Conservation (phyloP, 768 basidiomycete genomes). For the Suillus spraguei region DNA sequence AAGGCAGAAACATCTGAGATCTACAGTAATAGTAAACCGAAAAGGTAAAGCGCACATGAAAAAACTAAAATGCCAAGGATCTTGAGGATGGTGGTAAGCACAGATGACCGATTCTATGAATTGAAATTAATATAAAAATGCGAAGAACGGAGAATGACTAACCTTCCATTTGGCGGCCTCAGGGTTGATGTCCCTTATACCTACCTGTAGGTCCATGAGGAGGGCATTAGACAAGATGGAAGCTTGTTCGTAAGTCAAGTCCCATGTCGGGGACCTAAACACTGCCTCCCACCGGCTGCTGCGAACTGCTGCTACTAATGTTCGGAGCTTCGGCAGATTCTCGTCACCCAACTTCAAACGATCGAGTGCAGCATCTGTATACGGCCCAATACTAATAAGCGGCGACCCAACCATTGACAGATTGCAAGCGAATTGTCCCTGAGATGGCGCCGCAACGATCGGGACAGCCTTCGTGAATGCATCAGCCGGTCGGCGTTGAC, state of each 20-base stretch:
- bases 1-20: not conserved
- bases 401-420: not conserved
- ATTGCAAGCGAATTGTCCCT: not conserved
- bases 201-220: conserved; percentile 6
- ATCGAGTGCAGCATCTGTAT: conserved; percentile 11
- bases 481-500: not conserved
- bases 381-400: conserved; percentile 15
- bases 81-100: not conserved
- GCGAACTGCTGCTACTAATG: conserved; percentile 1
- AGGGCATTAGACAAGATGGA: conserved; percentile 9
- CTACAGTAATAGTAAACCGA: not conserved
- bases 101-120: not conserved
- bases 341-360: conserved; percentile 9
- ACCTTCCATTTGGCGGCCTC: not conserved
- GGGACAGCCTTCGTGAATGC: not conserved
- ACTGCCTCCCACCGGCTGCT: conserved; percentile 13
- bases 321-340: conserved; percentile 1
- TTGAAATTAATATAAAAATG: not conserved
- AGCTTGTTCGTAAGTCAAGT: conserved; percentile 9
- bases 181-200: not conserved
- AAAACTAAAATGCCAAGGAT: not conserved
- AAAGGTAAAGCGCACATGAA: not conserved
- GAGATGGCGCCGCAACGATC: not conserved
- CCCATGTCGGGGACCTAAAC: not conserved
- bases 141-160: not conserved